These are phyloP conservation scores for Gentiana straminea DNA, from an alignment of 257 asterid species.

Conservation along the genomic window DNA sequence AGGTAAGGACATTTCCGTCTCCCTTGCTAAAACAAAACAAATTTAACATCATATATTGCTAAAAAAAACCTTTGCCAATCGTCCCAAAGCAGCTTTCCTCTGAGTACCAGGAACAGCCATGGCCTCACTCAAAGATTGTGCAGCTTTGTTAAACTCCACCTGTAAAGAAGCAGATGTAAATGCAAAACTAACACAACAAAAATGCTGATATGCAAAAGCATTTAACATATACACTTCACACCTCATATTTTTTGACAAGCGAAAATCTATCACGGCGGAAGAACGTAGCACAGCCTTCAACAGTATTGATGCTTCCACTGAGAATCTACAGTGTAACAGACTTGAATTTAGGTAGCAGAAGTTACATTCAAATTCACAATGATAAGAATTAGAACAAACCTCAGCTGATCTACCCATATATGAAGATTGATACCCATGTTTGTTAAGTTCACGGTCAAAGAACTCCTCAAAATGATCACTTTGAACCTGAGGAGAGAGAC, in stretches of 20 bases:
- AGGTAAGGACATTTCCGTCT: background rate
- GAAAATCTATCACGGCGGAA: slow-evolving; percentile 96
- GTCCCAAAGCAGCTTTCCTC: slow-evolving; percentile 63
- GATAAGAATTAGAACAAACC: slow-evolving; percentile 39
- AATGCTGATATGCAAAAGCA: slow-evolving; percentile 1
- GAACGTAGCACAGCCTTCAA: slow-evolving; percentile 98
- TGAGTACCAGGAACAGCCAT: slow-evolving; percentile 56
- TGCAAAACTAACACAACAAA: slow-evolving; percentile 2
- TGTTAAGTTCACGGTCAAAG: slow-evolving; percentile 92
- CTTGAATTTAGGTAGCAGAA: slow-evolving; percentile 11
- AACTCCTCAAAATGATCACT: slow-evolving; percentile 88
- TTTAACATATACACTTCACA: slow-evolving; percentile 12
- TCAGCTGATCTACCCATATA: slow-evolving; percentile 73
- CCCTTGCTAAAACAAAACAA: no score
- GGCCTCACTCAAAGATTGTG: slow-evolving; percentile 87
- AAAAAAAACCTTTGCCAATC: slow-evolving; percentile 66
- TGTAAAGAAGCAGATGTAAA: slow-evolving; percentile 17
- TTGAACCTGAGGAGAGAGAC: slow-evolving; percentile 52
- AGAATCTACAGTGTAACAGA: slow-evolving; percentile 40
- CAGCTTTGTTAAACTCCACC: slow-evolving; percentile 99
- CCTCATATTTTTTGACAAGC: slow-evolving; percentile 96
- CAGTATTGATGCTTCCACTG: slow-evolving; percentile 37
- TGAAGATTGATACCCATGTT: slow-evolving; percentile 89
- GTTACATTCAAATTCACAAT: slow-evolving; percentile 3
- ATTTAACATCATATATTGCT: background rate